Percentiles rank a stretch among this genome's conserved stretches.
phyloP scores from a whole-genome alignment of 2,329 filamentous ascomycete genomes.

The Aspergillus luchuensis region DNA sequence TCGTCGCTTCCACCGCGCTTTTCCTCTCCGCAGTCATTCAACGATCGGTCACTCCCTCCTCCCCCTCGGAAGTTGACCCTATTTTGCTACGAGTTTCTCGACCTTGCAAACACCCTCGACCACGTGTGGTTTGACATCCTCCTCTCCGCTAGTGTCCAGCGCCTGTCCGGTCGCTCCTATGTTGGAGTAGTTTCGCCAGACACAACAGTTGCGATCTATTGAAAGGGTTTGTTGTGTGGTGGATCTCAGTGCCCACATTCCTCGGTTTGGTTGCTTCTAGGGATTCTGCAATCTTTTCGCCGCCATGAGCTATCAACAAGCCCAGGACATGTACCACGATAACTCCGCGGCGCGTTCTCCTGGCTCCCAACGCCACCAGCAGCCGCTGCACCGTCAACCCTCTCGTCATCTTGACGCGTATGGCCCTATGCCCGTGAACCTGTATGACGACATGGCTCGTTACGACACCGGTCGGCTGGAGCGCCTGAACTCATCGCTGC shows the following conservation, averaged over 20 bases:
- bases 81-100: slow-evolving; percentile 15
- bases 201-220: slow-evolving; percentile 22
- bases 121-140: slow-evolving; percentile 6
- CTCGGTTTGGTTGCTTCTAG: slow-evolving; percentile 26
- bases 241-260: slow-evolving; percentile 36
- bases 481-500: slow-evolving; percentile 60
- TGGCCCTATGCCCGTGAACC: slow-evolving; percentile 64
- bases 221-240: slow-evolving; percentile 31
- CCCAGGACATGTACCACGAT: slow-evolving; percentile 65
- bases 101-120: background rate
- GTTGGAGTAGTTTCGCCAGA: slow-evolving; percentile 32
- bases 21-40: background rate
- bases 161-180: slow-evolving; percentile 32
- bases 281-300: slow-evolving; percentile 28
- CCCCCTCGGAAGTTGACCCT: slow-evolving; percentile 16
- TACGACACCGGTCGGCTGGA: slow-evolving; percentile 59
- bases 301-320: slow-evolving; percentile 44
- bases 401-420: slow-evolving; percentile 79
- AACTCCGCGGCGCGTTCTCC: slow-evolving; percentile 72
- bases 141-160: slow-evolving; percentile 6
- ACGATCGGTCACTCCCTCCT: slow-evolving; percentile 3
- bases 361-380: slow-evolving; percentile 67
- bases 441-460: slow-evolving; percentile 70
- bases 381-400: slow-evolving; percentile 68
- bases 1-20: slow-evolving; percentile 12